Percentiles rank a stretch among this genome's conserved stretches.
Evolutionary conservation across 768 basidiomycete species (phyloP).

Genomic region (Boletus bicolor): DNA sequence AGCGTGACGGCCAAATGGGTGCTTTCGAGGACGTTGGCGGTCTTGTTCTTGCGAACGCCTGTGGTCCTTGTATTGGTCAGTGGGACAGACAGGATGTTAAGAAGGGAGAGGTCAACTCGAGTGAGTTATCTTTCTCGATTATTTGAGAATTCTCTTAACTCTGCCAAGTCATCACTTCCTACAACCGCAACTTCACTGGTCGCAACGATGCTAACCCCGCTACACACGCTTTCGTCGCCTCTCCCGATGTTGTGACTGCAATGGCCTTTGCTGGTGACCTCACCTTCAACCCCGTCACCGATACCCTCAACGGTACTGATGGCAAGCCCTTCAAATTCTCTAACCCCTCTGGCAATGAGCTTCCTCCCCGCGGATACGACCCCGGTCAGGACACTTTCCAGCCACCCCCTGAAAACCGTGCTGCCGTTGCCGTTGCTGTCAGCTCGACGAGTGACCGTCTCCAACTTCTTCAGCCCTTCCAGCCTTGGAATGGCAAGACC

Average conservation of each 20-base stretch:
- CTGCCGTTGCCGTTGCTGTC: conserved; percentile 82
- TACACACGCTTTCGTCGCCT: conserved; percentile 94
- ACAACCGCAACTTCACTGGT: conserved; percentile 99
- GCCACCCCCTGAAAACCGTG: conserved; percentile 83
- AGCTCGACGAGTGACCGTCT: conserved; percentile 84
- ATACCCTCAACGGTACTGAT: conserved; percentile 81
- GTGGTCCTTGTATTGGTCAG: conserved; percentile 98
- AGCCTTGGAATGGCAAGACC: conserved; percentile 90
- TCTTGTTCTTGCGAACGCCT: conserved; percentile 94
- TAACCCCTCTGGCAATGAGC: conserved; percentile 87
- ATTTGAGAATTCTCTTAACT: not conserved
- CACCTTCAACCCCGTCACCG: conserved; percentile 95
- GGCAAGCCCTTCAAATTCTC: conserved; percentile 98
- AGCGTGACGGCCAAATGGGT: conserved; percentile 89
- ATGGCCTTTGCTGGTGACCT: conserved; percentile 93
- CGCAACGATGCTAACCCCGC: conserved; percentile 99
- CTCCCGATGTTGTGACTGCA: conserved; percentile 94
- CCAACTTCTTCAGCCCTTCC: conserved; percentile 86
- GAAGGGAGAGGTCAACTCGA: conserved; percentile 97
- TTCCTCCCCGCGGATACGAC: conserved; percentile 95
- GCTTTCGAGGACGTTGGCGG: conserved; percentile 87
- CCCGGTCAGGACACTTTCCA: conserved; percentile 98
- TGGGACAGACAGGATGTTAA: conserved; percentile 97
- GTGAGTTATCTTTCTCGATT: conserved; percentile 42
- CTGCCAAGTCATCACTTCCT: conserved; percentile 86